These are phyloP conservation scores for Fistulifera pelliculosa DNA, from an alignment of 108 stramenopile species.

Conservation along the genomic window DNA sequence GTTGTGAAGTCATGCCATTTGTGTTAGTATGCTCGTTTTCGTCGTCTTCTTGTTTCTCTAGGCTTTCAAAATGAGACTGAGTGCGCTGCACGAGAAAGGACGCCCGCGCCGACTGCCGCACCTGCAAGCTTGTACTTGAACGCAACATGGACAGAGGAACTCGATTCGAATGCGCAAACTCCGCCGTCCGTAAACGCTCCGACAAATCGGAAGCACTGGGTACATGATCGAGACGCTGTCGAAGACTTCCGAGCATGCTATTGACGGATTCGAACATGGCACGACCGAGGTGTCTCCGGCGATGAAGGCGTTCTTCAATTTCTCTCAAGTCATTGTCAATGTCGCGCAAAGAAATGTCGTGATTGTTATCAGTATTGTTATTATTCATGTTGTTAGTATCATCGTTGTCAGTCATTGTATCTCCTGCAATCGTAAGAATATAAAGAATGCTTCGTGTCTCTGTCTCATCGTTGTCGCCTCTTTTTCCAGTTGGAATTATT, in stretches of 20 bases:
- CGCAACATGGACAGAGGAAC: slow-evolving; percentile 39
- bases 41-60: background rate
- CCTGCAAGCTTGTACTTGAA: slow-evolving; percentile 4
- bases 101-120: slow-evolving; percentile 1
- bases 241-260: slow-evolving; percentile 35
- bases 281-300: slow-evolving; percentile 10
- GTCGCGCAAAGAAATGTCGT: background rate
- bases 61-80: background rate
- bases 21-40: too few species aligned
- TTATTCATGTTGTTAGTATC: too few species aligned
- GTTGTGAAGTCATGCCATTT: background rate
- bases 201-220: slow-evolving; percentile 15
- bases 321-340: background rate
- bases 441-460: too few species aligned
- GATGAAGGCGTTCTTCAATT: too few species aligned
- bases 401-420: background rate
- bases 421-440: too few species aligned
- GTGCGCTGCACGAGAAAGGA: slow-evolving; percentile 3
- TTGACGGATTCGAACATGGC: slow-evolving; percentile 53
- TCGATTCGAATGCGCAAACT: slow-evolving; percentile 44
- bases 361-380: background rate
- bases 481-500: too few species aligned
- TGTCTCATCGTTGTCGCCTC: too few species aligned
- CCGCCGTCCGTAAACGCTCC: slow-evolving; percentile 40
- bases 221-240: slow-evolving; percentile 20